Base-by-base conservation (phyloP, 177 flowering plant species). In the Telopea speciosissima region DNA sequence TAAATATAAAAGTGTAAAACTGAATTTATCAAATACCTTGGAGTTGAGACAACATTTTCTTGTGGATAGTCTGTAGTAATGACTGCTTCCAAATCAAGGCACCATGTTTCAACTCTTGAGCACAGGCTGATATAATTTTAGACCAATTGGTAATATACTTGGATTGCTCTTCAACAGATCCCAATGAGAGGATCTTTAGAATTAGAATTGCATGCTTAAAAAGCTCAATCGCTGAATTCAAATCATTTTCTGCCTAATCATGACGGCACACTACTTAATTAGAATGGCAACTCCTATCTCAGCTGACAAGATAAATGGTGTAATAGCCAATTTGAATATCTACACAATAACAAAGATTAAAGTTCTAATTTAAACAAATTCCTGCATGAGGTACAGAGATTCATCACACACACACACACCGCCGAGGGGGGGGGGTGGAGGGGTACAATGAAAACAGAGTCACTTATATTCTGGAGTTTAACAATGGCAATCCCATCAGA, bases 31-130 rank as follows among this genome's bases (percentile, higher is more conserved):
- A 22, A 66, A 44, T 83, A 93, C 98, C 98, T 86, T 65, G 82
- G 69, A 79, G 71, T 64, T 83, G 74, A 72, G 84, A 81, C 60
- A 88, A 61, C 16, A 91, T 68, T 67, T 85, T 79, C 70, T 31
- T 65, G 9, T 80, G 78, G 28, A 83, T 69, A 68, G 81, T 81
- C 72, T 80, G 79, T 65, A 83, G 70, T n/a, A 81, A 24, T 26
- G 84, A 73, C 58, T 84, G 85, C 79, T 80, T 85, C 96, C 90
- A 93, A 74, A 90, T 84, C 3, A 44, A 72, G 36, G 85, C 83
- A 70, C 97, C 96, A 69, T 84, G 83, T 70, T 81, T 83, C 81
- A 93, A 78, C 83, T 91, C 97, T 78, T 81, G 81, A 63, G 81
- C 77, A 80, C 98, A 93, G 69, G 76, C 82, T 74, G 83, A 84